Evolutionary conservation across 2,329 filamentous ascomycete species (phyloP).

Genomic region (Cordyceps farinosa): DNA sequence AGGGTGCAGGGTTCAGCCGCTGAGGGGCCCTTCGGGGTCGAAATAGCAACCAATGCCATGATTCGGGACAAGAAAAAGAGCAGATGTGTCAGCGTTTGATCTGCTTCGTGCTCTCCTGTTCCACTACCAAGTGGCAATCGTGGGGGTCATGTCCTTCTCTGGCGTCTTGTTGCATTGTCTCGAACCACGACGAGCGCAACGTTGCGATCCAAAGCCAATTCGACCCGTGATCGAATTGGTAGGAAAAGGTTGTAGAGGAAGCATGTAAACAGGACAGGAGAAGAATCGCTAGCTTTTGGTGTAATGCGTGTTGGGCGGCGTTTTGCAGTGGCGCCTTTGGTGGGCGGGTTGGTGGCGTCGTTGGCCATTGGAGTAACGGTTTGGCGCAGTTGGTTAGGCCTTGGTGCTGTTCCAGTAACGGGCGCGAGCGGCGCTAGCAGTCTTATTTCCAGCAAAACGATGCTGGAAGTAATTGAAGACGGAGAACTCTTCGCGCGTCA

Average conservation of each 20-base stretch:
- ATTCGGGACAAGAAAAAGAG: background rate
- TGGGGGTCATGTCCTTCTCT: background rate
- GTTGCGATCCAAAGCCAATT: background rate
- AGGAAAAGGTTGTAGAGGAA: background rate
- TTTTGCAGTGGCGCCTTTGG: background rate
- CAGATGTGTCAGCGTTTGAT: background rate
- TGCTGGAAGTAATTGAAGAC: constrained; percentile 82
- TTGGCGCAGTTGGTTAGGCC: constrained; percentile 27
- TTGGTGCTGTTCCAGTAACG: constrained; percentile 51
- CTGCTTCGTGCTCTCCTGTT: background rate
- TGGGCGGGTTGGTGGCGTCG: background rate
- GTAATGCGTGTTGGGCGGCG: no score
- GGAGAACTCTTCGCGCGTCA: constrained; percentile 74
- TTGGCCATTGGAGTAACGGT: background rate
- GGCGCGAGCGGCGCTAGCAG: constrained; percentile 46
- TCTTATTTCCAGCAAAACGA: constrained; percentile 54
- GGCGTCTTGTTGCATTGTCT: background rate
- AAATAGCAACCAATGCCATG: background rate
- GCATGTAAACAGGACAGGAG: background rate
- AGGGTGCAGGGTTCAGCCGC: background rate
- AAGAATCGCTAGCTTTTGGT: background rate
- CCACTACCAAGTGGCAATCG: background rate
- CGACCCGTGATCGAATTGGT: background rate
- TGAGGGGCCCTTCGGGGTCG: background rate
- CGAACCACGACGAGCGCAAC: background rate